These are phyloP conservation scores for Microbotryum silenes-acaulis DNA, from an alignment of 1,284 basidiomycete species.

Conservation along the genomic window DNA sequence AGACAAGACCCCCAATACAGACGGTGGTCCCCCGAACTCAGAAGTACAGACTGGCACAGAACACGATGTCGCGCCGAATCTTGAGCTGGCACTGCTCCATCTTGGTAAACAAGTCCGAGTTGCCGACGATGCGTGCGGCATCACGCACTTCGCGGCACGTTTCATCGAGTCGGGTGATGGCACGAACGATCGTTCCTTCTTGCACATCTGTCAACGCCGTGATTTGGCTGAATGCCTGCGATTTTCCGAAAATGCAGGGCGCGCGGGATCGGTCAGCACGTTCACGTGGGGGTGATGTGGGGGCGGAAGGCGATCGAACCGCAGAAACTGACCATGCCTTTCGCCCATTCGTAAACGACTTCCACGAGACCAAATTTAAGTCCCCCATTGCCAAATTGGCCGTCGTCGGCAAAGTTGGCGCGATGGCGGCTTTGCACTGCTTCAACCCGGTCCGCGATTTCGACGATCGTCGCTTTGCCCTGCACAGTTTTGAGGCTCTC, in stretches of 20 bases:
- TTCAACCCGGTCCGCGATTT: slow-evolving; percentile 75
- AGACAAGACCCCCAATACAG: too few species aligned
- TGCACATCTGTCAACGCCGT: slow-evolving; percentile 86
- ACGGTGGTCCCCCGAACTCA: slow-evolving; percentile 3
- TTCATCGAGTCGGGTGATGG: slow-evolving; percentile 92
- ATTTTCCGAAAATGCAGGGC: neutral
- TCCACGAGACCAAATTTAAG: slow-evolving; percentile 86
- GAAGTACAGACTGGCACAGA: slow-evolving; percentile 30
- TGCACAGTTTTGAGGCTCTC: slow-evolving; percentile 22
- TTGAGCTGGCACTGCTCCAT: slow-evolving; percentile 92
- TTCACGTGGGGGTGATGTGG: neutral
- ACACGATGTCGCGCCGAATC: slow-evolving; percentile 74
- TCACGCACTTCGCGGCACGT: slow-evolving; percentile 95
- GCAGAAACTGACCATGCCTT: slow-evolving; percentile 69
- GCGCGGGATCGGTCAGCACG: neutral
- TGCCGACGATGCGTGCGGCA: slow-evolving; percentile 94
- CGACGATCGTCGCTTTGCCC: slow-evolving; percentile 69
- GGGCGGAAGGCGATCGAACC: too few species aligned
- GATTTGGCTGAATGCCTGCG: slow-evolving; percentile 88
- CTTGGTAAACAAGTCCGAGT: slow-evolving; percentile 89
- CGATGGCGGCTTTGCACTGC: slow-evolving; percentile 63
- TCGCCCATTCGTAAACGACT: slow-evolving; percentile 98
- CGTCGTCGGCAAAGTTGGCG: slow-evolving; percentile 64
- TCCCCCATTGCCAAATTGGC: slow-evolving; percentile 52
- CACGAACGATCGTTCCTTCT: slow-evolving; percentile 93